Evolutionary conservation across 2,329 filamentous ascomycete genomes (phyloP).

Genomic region (Penicillium italicum): DNA sequence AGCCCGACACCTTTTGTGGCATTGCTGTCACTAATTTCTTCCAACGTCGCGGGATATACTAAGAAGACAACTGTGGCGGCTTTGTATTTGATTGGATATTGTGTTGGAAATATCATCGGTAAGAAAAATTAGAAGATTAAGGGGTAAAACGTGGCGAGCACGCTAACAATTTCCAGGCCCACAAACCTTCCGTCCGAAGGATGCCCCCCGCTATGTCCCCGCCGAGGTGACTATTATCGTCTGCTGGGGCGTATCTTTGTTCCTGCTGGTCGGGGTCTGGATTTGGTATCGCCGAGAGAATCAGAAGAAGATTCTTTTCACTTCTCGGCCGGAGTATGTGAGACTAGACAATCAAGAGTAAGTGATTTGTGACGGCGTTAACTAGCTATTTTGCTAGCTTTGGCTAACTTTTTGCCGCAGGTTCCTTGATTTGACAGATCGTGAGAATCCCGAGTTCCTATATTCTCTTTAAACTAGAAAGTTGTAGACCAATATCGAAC

Average conservation of each 20-base stretch:
- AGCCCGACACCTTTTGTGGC: constrained; percentile 61
- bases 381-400: background rate
- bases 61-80: constrained; percentile 48
- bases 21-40: constrained; percentile 59
- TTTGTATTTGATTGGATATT: constrained; percentile 42
- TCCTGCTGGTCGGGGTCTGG: constrained; percentile 60
- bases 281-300: constrained; percentile 60
- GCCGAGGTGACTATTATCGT: constrained; percentile 63
- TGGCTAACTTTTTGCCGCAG: constrained; percentile 21
- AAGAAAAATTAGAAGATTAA: constrained; percentile 9
- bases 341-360: constrained; percentile 65
- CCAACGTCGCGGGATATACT: constrained; percentile 52
- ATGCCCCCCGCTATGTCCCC: constrained; percentile 59
- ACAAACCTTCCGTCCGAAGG: constrained; percentile 55
- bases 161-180: constrained; percentile 39
- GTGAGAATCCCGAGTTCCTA: constrained; percentile 62
- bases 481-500: too few species aligned
- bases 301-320: constrained; percentile 52
- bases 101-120: constrained; percentile 54
- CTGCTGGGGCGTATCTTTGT: constrained; percentile 53
- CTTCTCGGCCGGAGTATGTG: constrained; percentile 55
- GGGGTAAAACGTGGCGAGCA: background rate
- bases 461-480: constrained; percentile 45
- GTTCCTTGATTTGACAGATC: constrained; percentile 62
- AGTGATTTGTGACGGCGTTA: constrained; percentile 4